Percentiles rank a stretch among this genome's conserved stretches.
Evolutionary conservation across 2,329 filamentous ascomycete species (phyloP).

Genomic region (Fulvia fulva): DNA sequence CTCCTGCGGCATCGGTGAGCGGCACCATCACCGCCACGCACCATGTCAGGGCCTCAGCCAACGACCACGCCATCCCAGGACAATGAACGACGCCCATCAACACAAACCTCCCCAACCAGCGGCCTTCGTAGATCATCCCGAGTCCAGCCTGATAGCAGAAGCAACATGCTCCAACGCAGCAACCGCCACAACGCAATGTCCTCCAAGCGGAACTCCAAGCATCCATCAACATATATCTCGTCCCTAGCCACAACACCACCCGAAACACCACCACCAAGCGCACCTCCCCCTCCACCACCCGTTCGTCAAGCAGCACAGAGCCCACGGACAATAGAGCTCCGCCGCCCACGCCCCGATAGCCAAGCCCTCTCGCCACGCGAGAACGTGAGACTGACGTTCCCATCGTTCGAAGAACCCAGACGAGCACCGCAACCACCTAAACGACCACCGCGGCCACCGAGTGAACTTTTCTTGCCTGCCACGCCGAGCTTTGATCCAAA

Average conservation of each 20-base stretch:
- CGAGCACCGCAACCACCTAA: slow-evolving; percentile 21
- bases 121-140: background rate
- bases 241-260: background rate
- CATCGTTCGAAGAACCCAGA: slow-evolving; percentile 14
- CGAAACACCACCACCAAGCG: background rate
- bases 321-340: background rate
- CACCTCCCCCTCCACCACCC: background rate
- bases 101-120: background rate
- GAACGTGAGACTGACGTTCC: background rate
- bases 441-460: slow-evolving; percentile 20
- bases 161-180: background rate
- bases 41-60: background rate
- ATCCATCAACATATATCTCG: background rate
- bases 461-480: slow-evolving; percentile 16
- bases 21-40: background rate
- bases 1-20: background rate
- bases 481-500: background rate
- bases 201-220: background rate
- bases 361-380: background rate
- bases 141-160: background rate
- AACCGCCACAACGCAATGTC: background rate
- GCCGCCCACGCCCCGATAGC: background rate
- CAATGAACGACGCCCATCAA: background rate
- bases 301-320: background rate
- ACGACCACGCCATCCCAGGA: background rate